Conservation (phyloP, 2,329 filamentous ascomycete species). For the Arthrobotrys megalospora region DNA sequence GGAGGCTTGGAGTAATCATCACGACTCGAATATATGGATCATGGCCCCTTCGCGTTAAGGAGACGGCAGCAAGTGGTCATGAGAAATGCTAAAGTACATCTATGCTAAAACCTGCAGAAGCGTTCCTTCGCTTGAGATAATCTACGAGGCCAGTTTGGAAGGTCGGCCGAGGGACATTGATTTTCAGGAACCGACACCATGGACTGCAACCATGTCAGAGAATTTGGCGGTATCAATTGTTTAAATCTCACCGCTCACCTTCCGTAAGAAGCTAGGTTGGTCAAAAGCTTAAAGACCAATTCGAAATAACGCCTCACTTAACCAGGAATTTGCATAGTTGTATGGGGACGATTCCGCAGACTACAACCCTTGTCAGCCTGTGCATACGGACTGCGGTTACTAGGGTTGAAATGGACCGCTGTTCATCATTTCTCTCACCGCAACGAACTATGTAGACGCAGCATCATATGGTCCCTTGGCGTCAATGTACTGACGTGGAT, state of each 20-base stretch:
- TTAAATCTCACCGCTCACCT: slow-evolving; percentile 38
- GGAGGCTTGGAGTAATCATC: slow-evolving; percentile 16
- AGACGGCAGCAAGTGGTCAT: slow-evolving; percentile 18
- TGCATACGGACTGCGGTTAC: slow-evolving; percentile 31
- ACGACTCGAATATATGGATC: not conserved
- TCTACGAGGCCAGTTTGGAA: slow-evolving; percentile 39
- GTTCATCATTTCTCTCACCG: slow-evolving; percentile 22
- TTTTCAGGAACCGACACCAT: slow-evolving; percentile 36
- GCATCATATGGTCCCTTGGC: slow-evolving; percentile 31
- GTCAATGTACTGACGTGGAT: slow-evolving; percentile 17
- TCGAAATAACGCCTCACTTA: slow-evolving; percentile 22
- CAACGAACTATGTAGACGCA: slow-evolving; percentile 9
- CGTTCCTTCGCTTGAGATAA: slow-evolving; percentile 25
- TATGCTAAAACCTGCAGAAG: slow-evolving; percentile 23
- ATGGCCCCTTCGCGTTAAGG: slow-evolving; percentile 19
- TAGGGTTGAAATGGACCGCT: slow-evolving; percentile 9
- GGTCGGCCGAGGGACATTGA: slow-evolving; percentile 30
- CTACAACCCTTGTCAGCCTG: slow-evolving; percentile 6
- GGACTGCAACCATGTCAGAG: slow-evolving; percentile 10
- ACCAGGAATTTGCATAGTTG: slow-evolving; percentile 33
- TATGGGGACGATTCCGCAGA: slow-evolving; percentile 34
- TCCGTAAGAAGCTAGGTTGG: slow-evolving; percentile 33
- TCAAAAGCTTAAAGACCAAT: slow-evolving; percentile 29
- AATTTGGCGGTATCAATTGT: slow-evolving; percentile 24
- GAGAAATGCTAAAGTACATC: slow-evolving; percentile 17